These are phyloP conservation scores for Elsinoe batatas DNA, from an alignment of 2,329 filamentous ascomycete species.

Conservation along the genomic window DNA sequence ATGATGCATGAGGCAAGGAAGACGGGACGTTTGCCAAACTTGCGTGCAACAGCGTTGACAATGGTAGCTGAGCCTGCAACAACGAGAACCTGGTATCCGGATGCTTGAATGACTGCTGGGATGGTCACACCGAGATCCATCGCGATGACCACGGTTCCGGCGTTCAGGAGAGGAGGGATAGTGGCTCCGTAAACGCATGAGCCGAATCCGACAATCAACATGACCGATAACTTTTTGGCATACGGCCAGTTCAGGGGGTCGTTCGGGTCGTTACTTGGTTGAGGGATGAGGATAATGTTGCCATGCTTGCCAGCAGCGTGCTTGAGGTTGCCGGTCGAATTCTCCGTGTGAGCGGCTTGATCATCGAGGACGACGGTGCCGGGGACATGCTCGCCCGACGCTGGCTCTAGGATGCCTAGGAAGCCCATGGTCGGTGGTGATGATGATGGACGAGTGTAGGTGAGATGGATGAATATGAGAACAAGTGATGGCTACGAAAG, in stretches of 20 bases:
- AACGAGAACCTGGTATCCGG: constrained; percentile 30
- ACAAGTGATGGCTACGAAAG: neutral
- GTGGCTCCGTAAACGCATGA: constrained; percentile 26
- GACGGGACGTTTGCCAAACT: constrained; percentile 29
- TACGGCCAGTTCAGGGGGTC: constrained; percentile 38
- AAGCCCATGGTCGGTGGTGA: constrained; percentile 11
- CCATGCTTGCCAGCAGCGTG: constrained; percentile 13
- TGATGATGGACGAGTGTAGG: neutral
- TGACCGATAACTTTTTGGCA: constrained; percentile 26
- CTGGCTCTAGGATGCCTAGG: constrained; percentile 13
- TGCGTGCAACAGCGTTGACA: constrained; percentile 19
- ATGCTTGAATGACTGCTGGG: constrained; percentile 28
- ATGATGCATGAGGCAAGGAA: constrained; percentile 23
- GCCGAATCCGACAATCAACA: constrained; percentile 26
- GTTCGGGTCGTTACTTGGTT: constrained; percentile 41
- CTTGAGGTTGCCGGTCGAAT: constrained; percentile 7
- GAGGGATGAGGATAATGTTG: constrained; percentile 41
- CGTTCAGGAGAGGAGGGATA: constrained; percentile 28
- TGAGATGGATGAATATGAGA: neutral
- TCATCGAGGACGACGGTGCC: constrained; percentile 15
- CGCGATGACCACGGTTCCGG: constrained; percentile 27
- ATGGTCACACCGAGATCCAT: constrained; percentile 22
- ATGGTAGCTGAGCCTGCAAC: constrained; percentile 27
- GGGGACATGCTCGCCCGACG: constrained; percentile 2
- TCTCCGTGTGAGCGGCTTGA: constrained; percentile 12